A percentile compares a stretch with the other conserved stretches of the same genome.
Evolutionary conservation across 768 basidiomycete species (phyloP).

Genomic region (Lyophyllum semitale): DNA sequence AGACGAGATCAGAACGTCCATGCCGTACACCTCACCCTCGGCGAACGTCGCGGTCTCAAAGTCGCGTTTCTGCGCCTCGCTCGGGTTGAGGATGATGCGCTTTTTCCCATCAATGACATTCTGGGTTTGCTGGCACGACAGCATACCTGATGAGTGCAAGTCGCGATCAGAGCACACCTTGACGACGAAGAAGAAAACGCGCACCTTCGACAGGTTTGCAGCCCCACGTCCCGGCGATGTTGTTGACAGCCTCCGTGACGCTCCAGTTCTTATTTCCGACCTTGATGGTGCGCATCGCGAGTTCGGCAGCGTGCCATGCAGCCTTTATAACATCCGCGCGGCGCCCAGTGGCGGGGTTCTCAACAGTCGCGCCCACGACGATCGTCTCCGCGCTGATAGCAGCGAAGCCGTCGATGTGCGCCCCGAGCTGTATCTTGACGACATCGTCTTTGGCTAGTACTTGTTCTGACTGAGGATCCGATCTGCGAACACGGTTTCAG

Average conservation of each 20-base stretch:
- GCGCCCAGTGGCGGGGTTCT: slow-evolving; percentile 78
- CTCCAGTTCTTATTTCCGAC: slow-evolving; percentile 95
- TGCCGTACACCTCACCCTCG: slow-evolving; percentile 93
- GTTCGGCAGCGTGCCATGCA: slow-evolving; percentile 90
- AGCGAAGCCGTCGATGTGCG: slow-evolving; percentile 97
- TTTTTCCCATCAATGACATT: slow-evolving; percentile 97
- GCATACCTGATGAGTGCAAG: slow-evolving; percentile 65
- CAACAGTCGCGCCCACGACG: slow-evolving; percentile 76
- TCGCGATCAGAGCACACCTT: not conserved
- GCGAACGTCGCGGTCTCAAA: slow-evolving; percentile 85
- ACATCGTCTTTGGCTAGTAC: slow-evolving; percentile 83
- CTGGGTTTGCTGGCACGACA: slow-evolving; percentile 92
- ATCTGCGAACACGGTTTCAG: slow-evolving; percentile 43
- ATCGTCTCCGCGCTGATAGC: slow-evolving; percentile 93
- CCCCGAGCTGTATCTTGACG: slow-evolving; percentile 94
- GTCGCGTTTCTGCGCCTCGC: slow-evolving; percentile 80
- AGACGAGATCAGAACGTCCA: slow-evolving; percentile 88
- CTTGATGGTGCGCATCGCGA: slow-evolving; percentile 88
- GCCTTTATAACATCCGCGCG: slow-evolving; percentile 93
- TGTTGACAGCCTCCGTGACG: slow-evolving; percentile 84
- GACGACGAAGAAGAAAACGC: slow-evolving; percentile 17
- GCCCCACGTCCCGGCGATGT: slow-evolving; percentile 69
- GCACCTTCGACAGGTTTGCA: slow-evolving; percentile 95
- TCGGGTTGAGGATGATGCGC: slow-evolving; percentile 89
- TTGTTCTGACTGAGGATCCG: slow-evolving; percentile 71